These are phyloP conservation scores for Acanthamoeba lenticulata DNA, from an alignment of 208 protist species.

Conservation along the genomic window DNA sequence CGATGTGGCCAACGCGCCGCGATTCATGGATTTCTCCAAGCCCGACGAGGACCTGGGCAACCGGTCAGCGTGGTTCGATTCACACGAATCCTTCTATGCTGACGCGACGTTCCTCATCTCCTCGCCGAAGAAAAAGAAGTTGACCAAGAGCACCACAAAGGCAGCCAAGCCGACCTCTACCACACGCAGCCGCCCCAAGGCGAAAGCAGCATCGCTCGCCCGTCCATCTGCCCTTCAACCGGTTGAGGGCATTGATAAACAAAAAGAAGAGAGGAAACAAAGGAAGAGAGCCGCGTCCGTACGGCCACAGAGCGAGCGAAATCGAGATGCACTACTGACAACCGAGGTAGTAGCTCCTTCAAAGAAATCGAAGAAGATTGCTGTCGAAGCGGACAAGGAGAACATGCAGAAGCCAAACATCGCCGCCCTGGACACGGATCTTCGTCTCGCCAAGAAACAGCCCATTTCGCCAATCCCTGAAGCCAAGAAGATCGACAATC, in stretches of 20 bases:
- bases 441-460: not conserved
- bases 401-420: not conserved
- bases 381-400: not conserved
- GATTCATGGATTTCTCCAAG: not conserved
- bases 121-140: not conserved
- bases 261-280: not conserved
- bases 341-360: no score
- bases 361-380: not conserved
- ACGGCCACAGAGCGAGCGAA: not conserved
- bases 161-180: no score
- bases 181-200: not conserved
- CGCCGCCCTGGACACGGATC: not conserved
- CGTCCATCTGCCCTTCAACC: not conserved
- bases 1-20: not conserved
- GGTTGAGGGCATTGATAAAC: no score
- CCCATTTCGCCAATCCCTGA: not conserved
- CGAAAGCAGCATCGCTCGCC: not conserved
- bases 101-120: not conserved
- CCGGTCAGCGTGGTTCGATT: conserved; percentile 12
- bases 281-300: not conserved
- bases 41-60: not conserved
- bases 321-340: not conserved
- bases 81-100: conserved; percentile 27
- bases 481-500: not conserved
- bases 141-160: not conserved